A percentile compares a stretch with the other conserved stretches of the same genome.
These are phyloP conservation scores for Botrytis sinoallii DNA, from an alignment of 2,329 filamentous ascomycete genomes.

Conservation along the genomic window DNA sequence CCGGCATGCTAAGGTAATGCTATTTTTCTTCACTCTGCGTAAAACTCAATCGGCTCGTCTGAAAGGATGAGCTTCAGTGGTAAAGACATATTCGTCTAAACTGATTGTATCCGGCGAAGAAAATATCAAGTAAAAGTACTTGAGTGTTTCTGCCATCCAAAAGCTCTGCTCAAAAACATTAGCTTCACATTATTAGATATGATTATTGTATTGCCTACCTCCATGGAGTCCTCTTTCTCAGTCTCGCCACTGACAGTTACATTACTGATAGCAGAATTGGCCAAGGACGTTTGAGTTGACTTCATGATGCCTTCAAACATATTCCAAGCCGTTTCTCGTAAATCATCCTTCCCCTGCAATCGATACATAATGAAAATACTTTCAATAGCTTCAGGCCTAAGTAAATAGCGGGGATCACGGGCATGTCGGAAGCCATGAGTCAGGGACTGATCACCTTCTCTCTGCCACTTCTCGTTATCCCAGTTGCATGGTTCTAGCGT, in stretches of 20 bases:
- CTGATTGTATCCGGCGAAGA: constrained; percentile 49
- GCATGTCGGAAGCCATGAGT: constrained; percentile 21
- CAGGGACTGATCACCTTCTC: constrained; percentile 9
- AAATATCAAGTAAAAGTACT: constrained; percentile 56
- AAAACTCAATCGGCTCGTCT: constrained; percentile 13
- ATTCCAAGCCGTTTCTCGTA: constrained; percentile 44
- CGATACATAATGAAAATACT: constrained; percentile 58
- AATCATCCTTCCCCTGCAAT: constrained; percentile 26
- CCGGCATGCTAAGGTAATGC: too few relatives aligned
- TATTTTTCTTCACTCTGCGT: too few relatives aligned
- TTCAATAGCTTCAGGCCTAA: constrained; percentile 62
- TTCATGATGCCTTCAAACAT: constrained; percentile 46
- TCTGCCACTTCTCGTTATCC: constrained; percentile 50
- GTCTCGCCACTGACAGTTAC: constrained; percentile 33
- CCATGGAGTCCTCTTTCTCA: constrained; percentile 49
- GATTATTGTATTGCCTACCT: constrained; percentile 34
- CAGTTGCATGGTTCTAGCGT: constrained; percentile 22
- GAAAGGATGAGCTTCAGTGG: constrained; percentile 30
- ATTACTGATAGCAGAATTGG: constrained; percentile 43
- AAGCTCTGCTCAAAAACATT: constrained; percentile 40
- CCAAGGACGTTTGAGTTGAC: constrained; percentile 42
- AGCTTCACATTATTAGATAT: background rate
- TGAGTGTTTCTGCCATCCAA: constrained; percentile 61
- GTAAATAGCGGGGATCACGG: constrained; percentile 43
- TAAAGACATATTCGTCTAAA: constrained; percentile 57